Evolutionary conservation across 2,329 filamentous ascomycete species (phyloP).

Genomic region (Trichoderma sp.): DNA sequence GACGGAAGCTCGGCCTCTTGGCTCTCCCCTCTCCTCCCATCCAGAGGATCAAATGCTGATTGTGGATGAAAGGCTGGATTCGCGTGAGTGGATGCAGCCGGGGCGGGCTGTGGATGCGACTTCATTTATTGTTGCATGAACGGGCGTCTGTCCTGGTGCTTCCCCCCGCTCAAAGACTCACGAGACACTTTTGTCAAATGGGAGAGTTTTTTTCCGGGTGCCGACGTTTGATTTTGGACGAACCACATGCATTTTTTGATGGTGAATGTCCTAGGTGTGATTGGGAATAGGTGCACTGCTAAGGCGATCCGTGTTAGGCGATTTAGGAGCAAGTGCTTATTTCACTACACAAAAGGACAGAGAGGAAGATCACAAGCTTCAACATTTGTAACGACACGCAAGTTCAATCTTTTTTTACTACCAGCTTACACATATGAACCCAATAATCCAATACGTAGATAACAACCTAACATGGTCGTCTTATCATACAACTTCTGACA

Average conservation of each 20-base stretch:
- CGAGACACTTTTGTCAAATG: neutral
- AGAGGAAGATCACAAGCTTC: neutral
- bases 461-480: neutral
- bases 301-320: neutral
- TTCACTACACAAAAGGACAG: neutral
- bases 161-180: neutral
- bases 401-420: neutral
- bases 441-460: neutral
- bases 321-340: constrained; percentile 9
- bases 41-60: neutral
- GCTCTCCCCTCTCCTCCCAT: neutral
- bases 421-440: neutral
- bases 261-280: neutral
- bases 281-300: neutral
- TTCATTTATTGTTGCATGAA: constrained; percentile 13
- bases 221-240: neutral
- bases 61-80: neutral
- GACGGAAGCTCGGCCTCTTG: neutral
- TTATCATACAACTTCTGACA: neutral
- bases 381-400: neutral
- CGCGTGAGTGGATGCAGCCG: neutral
- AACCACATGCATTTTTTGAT: neutral
- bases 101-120: constrained; percentile 1
- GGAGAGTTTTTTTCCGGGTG: neutral
- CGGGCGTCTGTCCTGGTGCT: neutral